A percentile compares a stretch with the other conserved stretches of the same genome.
These are phyloP conservation scores for Phytopythium boreale DNA, from an alignment of 352 stramenopile species.

Conservation along the genomic window DNA sequence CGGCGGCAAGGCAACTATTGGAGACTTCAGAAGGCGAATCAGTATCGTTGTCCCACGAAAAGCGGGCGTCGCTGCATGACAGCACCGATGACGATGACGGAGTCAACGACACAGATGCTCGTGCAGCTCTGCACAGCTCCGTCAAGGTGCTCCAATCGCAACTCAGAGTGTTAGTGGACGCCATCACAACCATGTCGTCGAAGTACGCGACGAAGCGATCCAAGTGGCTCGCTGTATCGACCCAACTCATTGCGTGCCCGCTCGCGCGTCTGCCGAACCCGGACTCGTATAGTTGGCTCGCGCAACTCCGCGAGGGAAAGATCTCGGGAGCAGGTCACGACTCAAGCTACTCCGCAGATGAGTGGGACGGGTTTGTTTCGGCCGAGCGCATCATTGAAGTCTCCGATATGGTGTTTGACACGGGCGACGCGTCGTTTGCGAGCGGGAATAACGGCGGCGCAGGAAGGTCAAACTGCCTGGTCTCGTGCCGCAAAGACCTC, in stretches of 20 bases:
- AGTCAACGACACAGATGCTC: slow-evolving; percentile 21
- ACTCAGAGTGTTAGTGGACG: not conserved
- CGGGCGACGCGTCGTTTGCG: slow-evolving; percentile 21
- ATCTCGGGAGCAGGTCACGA: slow-evolving; percentile 70
- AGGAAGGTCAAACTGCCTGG: slow-evolving; percentile 21
- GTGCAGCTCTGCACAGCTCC: not conserved
- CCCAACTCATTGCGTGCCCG: slow-evolving; percentile 60
- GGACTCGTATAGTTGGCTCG: slow-evolving; percentile 73
- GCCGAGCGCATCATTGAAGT: slow-evolving; percentile 31
- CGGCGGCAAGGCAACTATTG: slow-evolving; percentile 34
- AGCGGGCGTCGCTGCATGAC: not conserved
- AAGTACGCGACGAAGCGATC: slow-evolving; percentile 16
- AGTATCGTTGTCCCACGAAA: not conserved
- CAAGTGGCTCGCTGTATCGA: slow-evolving; percentile 69
- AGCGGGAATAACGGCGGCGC: slow-evolving; percentile 8
- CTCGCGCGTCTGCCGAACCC: slow-evolving; percentile 40
- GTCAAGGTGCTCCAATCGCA: not conserved
- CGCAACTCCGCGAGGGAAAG: slow-evolving; percentile 73
- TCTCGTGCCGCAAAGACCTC: slow-evolving; percentile 48
- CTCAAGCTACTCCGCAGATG: slow-evolving; percentile 21
- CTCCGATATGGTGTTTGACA: slow-evolving; percentile 42
- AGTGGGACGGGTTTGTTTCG: slow-evolving; percentile 21
- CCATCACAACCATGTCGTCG: slow-evolving; percentile 3
- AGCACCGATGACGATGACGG: slow-evolving; percentile 13
- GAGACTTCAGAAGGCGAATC: not conserved